Evolutionary conservation across 805 yeast genomes (phyloP), one percentile per base, ranked within the genome.

Genomic region (Wickerhamomyces alni): DNA sequence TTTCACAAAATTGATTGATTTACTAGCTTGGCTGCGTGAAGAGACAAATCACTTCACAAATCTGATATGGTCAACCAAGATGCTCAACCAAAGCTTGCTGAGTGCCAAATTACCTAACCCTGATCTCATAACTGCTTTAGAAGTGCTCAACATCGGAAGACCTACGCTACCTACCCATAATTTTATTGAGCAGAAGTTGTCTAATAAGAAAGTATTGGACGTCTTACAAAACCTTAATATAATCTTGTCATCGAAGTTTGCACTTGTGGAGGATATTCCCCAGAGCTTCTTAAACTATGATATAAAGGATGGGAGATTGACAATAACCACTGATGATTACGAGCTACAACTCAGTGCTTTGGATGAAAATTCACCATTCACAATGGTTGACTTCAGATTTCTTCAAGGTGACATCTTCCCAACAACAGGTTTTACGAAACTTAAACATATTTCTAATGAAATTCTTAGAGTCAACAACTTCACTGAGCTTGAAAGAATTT

Each of bases 101-200:
- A 85, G 88, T 22, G 98, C 99, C 0, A 89, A 94, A 54, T 64
- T 91, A 38, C 95, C 96, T 5, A 87, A 87, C 58, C 93, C 96
- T 0, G 99, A 93, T 61, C 59, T 93, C 17, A 72, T 80, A 18
- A 89, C 98, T 0, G 87, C 95, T 1, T 65, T 91, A 48, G 94
- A 91, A 55, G 96, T 93, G 0, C 67, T 89, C 39, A 75, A 79
- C 30, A 69, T 75, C 30, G 95, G 95, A 4, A 67, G 82, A 45
- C 96, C 97, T 1, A 78, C 75, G 29, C 67, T 85, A 30, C 80
- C 87, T 3, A 69, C 82, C 0, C 79, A 82, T 55, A 73, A 72
- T 47, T 75, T 77, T 45, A 61, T 81, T 5, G 68, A 74, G 13
- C 61, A 65, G 11, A 67, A 67, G 5, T 65, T 91, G 5, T 66